A percentile compares a stretch with the other conserved stretches of the same genome.
phyloP scores from a whole-genome alignment of 305 asterid genomes.

The Plantago rigida region DNA sequence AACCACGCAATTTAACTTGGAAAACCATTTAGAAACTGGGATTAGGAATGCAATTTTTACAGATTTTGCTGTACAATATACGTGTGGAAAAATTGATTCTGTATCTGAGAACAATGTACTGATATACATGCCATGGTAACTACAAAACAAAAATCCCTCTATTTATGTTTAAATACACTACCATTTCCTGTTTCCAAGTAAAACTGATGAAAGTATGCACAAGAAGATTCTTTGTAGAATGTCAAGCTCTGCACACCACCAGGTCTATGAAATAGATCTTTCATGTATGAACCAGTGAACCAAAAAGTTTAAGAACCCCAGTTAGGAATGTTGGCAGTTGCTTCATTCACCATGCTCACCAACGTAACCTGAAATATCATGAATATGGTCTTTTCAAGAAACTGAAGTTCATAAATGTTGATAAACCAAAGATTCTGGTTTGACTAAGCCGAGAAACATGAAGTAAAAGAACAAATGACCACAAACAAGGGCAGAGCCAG shows the following conservation, averaged over 20 bases:
- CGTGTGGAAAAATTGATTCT: background rate
- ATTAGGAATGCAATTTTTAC: background rate
- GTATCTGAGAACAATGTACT: conserved; percentile 3
- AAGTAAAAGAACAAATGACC: conserved; percentile 10
- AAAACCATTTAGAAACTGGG: no score
- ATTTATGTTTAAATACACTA: background rate
- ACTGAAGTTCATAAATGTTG: background rate
- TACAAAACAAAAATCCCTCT: background rate
- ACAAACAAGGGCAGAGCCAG: no score
- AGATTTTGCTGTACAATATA: background rate
- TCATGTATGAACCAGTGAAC: background rate
- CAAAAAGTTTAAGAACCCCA: conserved; percentile 57
- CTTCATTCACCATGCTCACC: conserved; percentile 94
- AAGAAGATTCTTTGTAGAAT: background rate
- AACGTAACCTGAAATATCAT: conserved; percentile 63
- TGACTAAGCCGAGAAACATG: background rate
- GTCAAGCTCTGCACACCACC: no score
- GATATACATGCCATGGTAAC: conserved; percentile 3
- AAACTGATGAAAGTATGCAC: background rate
- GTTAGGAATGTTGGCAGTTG: conserved; percentile 76
- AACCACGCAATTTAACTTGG: background rate
- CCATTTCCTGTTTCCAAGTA: background rate
- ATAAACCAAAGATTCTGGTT: background rate
- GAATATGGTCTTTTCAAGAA: background rate
- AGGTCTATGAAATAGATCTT: no score